Conservation (phyloP, 2,329 filamentous ascomycete species). For the Ophiocordyceps sinensis region DNA sequence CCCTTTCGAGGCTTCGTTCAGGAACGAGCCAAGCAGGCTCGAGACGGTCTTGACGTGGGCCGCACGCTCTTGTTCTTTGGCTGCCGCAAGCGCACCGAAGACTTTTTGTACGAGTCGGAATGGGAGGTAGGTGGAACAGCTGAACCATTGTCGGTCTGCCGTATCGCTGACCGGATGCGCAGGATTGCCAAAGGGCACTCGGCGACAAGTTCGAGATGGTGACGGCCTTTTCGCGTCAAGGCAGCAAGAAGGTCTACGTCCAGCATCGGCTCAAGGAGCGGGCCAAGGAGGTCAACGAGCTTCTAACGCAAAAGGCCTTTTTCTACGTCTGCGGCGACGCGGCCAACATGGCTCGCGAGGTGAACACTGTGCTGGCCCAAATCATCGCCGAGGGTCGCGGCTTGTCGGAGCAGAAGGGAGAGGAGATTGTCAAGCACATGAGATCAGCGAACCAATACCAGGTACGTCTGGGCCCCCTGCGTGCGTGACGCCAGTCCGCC, state of each 20-base stretch:
- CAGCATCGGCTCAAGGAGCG: constrained; percentile 82
- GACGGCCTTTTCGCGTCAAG: constrained; percentile 89
- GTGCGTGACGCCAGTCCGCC: neutral
- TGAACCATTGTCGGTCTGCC: neutral
- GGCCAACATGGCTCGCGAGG: constrained; percentile 90
- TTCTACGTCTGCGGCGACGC: constrained; percentile 98
- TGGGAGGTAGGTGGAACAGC: constrained; percentile 59
- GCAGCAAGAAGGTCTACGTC: constrained; percentile 83
- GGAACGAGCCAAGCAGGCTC: constrained; percentile 73
- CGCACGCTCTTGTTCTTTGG: constrained; percentile 89
- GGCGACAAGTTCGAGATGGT: constrained; percentile 84
- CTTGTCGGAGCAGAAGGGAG: constrained; percentile 71
- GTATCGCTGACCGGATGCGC: constrained; percentile 4
- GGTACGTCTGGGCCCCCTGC: constrained; percentile 31
- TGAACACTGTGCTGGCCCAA: constrained; percentile 73
- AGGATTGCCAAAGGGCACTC: constrained; percentile 73
- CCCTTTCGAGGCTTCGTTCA: constrained; percentile 94
- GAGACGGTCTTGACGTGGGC: constrained; percentile 69
- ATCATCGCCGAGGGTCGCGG: constrained; percentile 77
- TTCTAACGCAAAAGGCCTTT: constrained; percentile 76
- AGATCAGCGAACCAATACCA: constrained; percentile 91
- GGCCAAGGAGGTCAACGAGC: constrained; percentile 70
- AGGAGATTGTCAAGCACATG: constrained; percentile 97
- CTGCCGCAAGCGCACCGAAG: constrained; percentile 74
- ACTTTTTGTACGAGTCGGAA: constrained; percentile 84